phyloP scores from a whole-genome alignment of 2,329 filamentous ascomycete species.

The Lachnellula subtilissima region DNA sequence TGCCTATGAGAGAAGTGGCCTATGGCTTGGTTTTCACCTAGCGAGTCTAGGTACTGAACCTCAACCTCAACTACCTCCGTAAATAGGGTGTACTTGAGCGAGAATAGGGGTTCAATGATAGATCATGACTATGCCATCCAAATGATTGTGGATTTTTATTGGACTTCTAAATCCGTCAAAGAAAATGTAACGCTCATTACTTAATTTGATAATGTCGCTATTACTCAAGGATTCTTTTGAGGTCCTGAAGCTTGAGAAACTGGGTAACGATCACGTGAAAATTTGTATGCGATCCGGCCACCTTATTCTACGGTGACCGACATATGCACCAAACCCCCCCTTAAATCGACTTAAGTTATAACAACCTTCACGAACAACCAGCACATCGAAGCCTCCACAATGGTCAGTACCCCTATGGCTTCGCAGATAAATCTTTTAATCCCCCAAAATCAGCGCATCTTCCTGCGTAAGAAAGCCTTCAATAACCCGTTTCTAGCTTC shows the following conservation, averaged over 20 bases:
- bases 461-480: not conserved
- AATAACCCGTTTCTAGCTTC: constrained; percentile 47
- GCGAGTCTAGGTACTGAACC: too few relatives aligned
- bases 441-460: not conserved
- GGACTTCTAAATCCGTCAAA: too few relatives aligned
- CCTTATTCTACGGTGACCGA: not conserved
- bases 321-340: not conserved
- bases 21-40: too few relatives aligned
- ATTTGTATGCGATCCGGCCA: not conserved
- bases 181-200: too few relatives aligned
- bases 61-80: too few relatives aligned
- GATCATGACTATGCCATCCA: too few relatives aligned
- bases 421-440: not conserved
- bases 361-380: not conserved
- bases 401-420: constrained; percentile 8
- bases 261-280: not conserved
- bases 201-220: too few relatives aligned
- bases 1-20: too few relatives aligned
- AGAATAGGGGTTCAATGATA: too few relatives aligned
- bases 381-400: constrained; percentile 8
- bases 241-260: not conserved
- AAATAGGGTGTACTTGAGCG: too few relatives aligned
- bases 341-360: not conserved
- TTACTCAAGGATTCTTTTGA: not conserved
- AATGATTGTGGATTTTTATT: too few relatives aligned